These are phyloP conservation scores for Metschnikowia koreensis DNA, from an alignment of 805 yeast genomes.

Conservation along the genomic window DNA sequence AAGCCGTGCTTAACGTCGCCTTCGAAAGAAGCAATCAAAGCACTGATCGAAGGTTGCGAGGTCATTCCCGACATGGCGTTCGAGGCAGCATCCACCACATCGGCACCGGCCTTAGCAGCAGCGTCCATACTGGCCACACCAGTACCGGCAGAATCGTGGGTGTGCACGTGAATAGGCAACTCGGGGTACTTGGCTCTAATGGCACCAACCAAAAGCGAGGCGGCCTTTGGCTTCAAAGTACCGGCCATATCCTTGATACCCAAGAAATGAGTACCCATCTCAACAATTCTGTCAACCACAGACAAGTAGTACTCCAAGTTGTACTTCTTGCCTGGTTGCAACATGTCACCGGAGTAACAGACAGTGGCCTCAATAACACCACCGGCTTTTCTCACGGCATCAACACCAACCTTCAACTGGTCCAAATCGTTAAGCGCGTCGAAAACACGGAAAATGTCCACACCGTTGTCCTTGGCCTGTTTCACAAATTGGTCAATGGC, in stretches of 20 bases:
- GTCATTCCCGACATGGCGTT: constrained; percentile 98
- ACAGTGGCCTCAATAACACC: constrained; percentile 99
- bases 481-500: constrained; percentile 96
- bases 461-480: constrained; percentile 95
- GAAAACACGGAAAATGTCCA: constrained; percentile 95
- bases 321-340: constrained; percentile 92
- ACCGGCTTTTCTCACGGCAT: constrained; percentile 96
- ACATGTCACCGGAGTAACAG: constrained; percentile 99
- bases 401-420: constrained; percentile 95
- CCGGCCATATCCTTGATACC: constrained; percentile 99
- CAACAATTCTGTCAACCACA: constrained; percentile 79
- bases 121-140: constrained; percentile 97
- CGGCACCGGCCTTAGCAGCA: constrained; percentile 95
- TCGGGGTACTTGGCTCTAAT: constrained; percentile 87
- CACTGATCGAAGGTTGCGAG: constrained; percentile 95
- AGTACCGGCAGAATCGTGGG: constrained; percentile 99
- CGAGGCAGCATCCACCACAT: constrained; percentile 95
- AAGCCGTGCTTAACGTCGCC: constrained; percentile 80
- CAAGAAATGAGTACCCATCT: constrained; percentile 92
- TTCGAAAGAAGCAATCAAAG: constrained; percentile 87
- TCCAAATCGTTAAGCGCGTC: constrained; percentile 97
- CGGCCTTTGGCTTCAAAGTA: constrained; percentile 94
- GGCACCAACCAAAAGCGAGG: constrained; percentile 71
- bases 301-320: constrained; percentile 84
- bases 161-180: constrained; percentile 96